Conservation (phyloP, 2,329 filamentous ascomycete genomes). For the Neofusicoccum parvum region DNA sequence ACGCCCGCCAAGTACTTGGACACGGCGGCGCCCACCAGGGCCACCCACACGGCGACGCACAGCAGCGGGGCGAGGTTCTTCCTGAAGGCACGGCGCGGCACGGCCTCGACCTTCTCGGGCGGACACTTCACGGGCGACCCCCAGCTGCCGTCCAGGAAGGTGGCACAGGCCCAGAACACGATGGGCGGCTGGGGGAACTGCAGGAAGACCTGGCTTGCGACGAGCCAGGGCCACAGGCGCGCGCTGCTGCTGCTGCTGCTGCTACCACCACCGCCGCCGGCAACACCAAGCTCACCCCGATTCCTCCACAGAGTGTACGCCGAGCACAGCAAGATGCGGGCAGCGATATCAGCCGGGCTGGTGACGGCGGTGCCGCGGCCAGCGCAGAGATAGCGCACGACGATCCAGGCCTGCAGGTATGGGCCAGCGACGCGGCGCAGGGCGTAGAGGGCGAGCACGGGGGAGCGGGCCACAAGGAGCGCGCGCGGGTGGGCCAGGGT, state of each 20-base stretch:
- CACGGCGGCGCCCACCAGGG: not conserved
- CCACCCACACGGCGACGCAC: not conserved
- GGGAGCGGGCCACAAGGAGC: slow-evolving; percentile 37
- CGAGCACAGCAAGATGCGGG: not conserved
- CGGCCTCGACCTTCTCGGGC: no score
- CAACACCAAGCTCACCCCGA: no score
- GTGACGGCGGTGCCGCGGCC: not conserved
- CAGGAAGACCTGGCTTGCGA: not conserved
- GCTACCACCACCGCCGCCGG: no score
- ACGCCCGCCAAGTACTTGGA: not conserved
- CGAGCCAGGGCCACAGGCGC: not conserved
- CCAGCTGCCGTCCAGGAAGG: not conserved
- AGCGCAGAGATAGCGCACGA: not conserved
- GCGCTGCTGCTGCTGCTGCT: no score
- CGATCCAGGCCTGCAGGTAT: not conserved
- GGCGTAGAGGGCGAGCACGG: slow-evolving; percentile 39
- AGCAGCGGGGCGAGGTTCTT: not conserved
- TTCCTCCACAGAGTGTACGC: not conserved
- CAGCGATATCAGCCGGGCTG: not conserved
- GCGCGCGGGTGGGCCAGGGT: slow-evolving; percentile 37
- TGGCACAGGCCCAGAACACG: not conserved
- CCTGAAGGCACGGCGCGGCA: not conserved
- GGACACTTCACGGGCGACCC: not conserved
- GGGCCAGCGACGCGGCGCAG: slow-evolving; percentile 28
- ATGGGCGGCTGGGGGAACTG: slow-evolving; percentile 5